These are phyloP conservation scores for Pulchroboletus neoregius DNA, from an alignment of 1,284 basidiomycete species.

Conservation along the genomic window DNA sequence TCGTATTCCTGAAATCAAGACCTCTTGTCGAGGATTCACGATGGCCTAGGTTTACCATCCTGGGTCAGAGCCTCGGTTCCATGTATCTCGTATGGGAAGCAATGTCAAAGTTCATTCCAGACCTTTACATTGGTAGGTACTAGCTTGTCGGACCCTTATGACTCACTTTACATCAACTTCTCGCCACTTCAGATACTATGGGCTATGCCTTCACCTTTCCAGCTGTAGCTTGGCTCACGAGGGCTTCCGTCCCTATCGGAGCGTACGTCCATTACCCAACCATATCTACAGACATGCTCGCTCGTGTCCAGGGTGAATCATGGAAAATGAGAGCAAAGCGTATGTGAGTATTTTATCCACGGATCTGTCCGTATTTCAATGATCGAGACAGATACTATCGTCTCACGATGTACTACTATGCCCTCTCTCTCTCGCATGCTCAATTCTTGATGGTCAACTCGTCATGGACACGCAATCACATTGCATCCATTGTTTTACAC, in stretches of 20 bases:
- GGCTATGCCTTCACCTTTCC: conserved; percentile 95
- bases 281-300: conserved; percentile 92
- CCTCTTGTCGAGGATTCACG: conserved; percentile 75
- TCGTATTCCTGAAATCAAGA: conserved; percentile 75
- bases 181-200: conserved; percentile 81
- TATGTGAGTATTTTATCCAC: conserved; percentile 15
- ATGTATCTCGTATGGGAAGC: conserved; percentile 83
- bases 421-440: conserved; percentile 68
- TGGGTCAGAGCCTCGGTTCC: conserved; percentile 89
- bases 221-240: conserved; percentile 57
- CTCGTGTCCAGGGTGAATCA: conserved; percentile 76
- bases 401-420: conserved; percentile 82
- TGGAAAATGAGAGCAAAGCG: conserved; percentile 47
- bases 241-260: conserved; percentile 65
- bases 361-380: conserved; percentile 3
- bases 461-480: conserved; percentile 88
- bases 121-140: conserved; percentile 82
- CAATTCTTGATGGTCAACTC: conserved; percentile 92
- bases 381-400: conserved; percentile 73
- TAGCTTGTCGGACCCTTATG: not conserved
- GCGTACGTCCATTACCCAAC: conserved; percentile 97
- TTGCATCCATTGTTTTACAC: conserved; percentile 68
- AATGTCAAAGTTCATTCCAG: conserved; percentile 70
- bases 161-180: conserved; percentile 3
- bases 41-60: conserved; percentile 87